A percentile compares a stretch with the other conserved stretches of the same genome.
Conservation (phyloP, 2,329 filamentous ascomycete genomes). For the Nothophoma quercina region DNA sequence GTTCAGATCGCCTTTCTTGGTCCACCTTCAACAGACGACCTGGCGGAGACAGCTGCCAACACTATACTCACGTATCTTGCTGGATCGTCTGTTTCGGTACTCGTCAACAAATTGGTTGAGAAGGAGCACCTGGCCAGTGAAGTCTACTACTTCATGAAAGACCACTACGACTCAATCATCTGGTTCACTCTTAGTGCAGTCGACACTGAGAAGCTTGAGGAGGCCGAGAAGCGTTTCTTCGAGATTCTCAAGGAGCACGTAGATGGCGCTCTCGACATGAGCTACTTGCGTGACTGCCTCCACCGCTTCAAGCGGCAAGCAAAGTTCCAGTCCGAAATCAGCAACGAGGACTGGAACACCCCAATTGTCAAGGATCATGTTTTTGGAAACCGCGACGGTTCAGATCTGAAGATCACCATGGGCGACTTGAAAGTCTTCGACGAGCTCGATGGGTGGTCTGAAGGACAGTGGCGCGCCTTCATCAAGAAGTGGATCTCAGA, state of each 20-base stretch:
- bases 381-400: constrained; percentile 86
- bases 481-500: constrained; percentile 85
- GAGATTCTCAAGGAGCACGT: constrained; percentile 83
- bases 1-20: constrained; percentile 87
- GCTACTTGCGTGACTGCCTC: constrained; percentile 88
- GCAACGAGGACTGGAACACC: constrained; percentile 80
- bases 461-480: constrained; percentile 83
- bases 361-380: constrained; percentile 92
- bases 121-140: constrained; percentile 90
- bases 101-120: constrained; percentile 93
- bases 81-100: constrained; percentile 88
- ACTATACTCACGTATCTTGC: constrained; percentile 86
- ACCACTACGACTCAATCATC: constrained; percentile 81
- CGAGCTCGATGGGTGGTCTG: constrained; percentile 77
- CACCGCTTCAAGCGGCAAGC: constrained; percentile 80
- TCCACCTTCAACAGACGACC: constrained; percentile 75
- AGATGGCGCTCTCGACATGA: constrained; percentile 83
- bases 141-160: constrained; percentile 80
- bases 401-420: constrained; percentile 51
- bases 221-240: constrained; percentile 86
- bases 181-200: constrained; percentile 88
- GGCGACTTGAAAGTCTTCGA: constrained; percentile 64
- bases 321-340: constrained; percentile 83
- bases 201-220: constrained; percentile 80
- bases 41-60: constrained; percentile 72